Conservation (phyloP, 352 stramenopile species). For the Pythium utonaiense region DNA sequence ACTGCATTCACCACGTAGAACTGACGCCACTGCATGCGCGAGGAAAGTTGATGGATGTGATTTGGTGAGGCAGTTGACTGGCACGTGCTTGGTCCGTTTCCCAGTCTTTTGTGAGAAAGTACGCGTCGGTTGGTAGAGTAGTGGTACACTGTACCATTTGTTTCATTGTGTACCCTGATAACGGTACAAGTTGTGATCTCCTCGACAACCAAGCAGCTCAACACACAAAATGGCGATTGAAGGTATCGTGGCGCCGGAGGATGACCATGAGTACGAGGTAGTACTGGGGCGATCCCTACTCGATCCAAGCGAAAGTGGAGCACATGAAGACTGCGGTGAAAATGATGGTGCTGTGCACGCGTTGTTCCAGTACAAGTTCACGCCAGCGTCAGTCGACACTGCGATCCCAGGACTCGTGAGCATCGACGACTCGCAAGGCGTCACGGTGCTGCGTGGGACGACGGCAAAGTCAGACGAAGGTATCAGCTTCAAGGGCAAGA, state of each 20-base stretch:
- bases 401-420: constrained; percentile 58
- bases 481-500: constrained; percentile 78
- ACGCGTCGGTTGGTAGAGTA: not conserved
- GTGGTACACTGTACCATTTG: constrained; percentile 6
- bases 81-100: constrained; percentile 14
- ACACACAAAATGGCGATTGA: constrained; percentile 7
- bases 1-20: constrained; percentile 5
- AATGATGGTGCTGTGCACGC: constrained; percentile 28
- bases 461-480: constrained; percentile 22
- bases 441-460: constrained; percentile 64
- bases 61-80: not conserved
- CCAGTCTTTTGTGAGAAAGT: constrained; percentile 4
- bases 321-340: not conserved
- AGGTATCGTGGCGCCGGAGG: constrained; percentile 21
- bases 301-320: not conserved
- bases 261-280: constrained; percentile 58
- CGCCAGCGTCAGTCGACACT: constrained; percentile 74
- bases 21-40: not conserved
- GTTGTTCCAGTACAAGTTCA: constrained; percentile 84
- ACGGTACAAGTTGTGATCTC: constrained; percentile 2
- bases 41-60: not conserved
- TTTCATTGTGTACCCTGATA: constrained; percentile 1
- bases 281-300: constrained; percentile 45
- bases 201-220: not conserved
- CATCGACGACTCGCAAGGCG: constrained; percentile 50